phyloP scores from a whole-genome alignment of 352 stramenopile genomes.

The Pythium brachiatum region DNA sequence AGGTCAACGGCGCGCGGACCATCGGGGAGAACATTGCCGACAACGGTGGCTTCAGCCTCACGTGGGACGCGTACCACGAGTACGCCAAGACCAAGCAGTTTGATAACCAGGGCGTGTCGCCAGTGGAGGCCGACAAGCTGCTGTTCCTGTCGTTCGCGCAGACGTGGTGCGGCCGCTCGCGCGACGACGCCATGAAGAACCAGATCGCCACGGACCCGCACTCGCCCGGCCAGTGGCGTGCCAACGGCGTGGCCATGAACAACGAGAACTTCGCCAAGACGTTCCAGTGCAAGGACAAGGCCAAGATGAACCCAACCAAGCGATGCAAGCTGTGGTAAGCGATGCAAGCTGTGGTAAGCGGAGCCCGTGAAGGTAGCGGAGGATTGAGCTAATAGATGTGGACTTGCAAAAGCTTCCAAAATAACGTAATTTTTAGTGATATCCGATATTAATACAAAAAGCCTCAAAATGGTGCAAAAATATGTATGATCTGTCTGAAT shows the following conservation, averaged over 20 bases:
- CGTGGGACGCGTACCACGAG: constrained; percentile 64
- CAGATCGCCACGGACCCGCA: constrained; percentile 49
- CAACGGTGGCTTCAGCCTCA: constrained; percentile 59
- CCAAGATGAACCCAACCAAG: constrained; percentile 26
- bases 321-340: constrained; percentile 30
- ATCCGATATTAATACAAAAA: too few species aligned
- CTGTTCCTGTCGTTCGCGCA: constrained; percentile 75
- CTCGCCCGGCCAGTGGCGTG: constrained; percentile 37
- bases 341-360: too few species aligned
- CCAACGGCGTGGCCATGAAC: constrained; percentile 32
- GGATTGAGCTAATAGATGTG: too few species aligned
- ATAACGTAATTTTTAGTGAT: too few species aligned
- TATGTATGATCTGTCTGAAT: too few species aligned
- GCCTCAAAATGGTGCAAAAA: too few species aligned
- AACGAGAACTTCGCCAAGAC: constrained; percentile 21
- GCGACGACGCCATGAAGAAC: constrained; percentile 36
- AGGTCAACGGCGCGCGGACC: constrained; percentile 61
- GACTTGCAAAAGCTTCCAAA: too few species aligned
- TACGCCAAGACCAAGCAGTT: constrained; percentile 21
- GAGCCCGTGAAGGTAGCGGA: too few species aligned
- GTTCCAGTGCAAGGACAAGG: constrained; percentile 17
- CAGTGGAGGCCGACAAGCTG: constrained; percentile 39
- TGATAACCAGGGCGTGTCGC: constrained; percentile 5
- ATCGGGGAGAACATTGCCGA: constrained; percentile 82
- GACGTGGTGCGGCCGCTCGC: constrained; percentile 58